A percentile compares a stretch with the other conserved stretches of the same genome.
Evolutionary conservation across 2,329 filamentous ascomycete genomes (phyloP).

Genomic region (Fusarium torreyae): DNA sequence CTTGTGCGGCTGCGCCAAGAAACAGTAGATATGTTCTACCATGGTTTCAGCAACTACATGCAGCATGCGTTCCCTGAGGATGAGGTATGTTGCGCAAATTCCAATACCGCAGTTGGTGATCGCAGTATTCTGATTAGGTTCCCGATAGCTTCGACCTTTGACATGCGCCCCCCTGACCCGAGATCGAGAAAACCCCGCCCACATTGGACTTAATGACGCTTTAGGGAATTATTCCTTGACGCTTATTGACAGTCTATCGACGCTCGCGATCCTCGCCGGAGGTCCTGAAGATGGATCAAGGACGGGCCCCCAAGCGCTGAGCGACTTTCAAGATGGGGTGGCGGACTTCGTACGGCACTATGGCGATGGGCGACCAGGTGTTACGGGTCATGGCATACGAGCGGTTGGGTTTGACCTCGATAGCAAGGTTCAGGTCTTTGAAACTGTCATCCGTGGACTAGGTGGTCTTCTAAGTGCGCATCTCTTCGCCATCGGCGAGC

Average conservation of each 20-base stretch:
- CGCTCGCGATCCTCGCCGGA: conserved; percentile 91
- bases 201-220: conserved; percentile 93
- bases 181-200: conserved; percentile 82
- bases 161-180: conserved; percentile 88
- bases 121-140: conserved; percentile 39
- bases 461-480: conserved; percentile 94
- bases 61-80: conserved; percentile 94
- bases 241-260: conserved; percentile 94
- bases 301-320: conserved; percentile 66
- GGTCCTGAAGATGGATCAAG: conserved; percentile 65
- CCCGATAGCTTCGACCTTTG: conserved; percentile 80
- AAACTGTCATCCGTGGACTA: conserved; percentile 94
- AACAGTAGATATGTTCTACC: conserved; percentile 89
- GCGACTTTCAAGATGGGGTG: conserved; percentile 86
- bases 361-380: conserved; percentile 83
- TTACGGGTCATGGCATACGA: conserved; percentile 78
- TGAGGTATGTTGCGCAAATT: conserved; percentile 67
- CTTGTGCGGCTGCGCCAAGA: conserved; percentile 71
- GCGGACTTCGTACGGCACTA: conserved; percentile 84
- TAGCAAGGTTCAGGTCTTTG: conserved; percentile 98
- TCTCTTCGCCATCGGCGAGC: conserved; percentile 89
- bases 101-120: background rate
- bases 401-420: conserved; percentile 92
- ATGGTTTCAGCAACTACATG: conserved; percentile 98
- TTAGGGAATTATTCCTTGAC: conserved; percentile 98